Evolutionary conservation across 805 yeast species (phyloP).

Genomic region (Metschnikowia bowlesiae): DNA sequence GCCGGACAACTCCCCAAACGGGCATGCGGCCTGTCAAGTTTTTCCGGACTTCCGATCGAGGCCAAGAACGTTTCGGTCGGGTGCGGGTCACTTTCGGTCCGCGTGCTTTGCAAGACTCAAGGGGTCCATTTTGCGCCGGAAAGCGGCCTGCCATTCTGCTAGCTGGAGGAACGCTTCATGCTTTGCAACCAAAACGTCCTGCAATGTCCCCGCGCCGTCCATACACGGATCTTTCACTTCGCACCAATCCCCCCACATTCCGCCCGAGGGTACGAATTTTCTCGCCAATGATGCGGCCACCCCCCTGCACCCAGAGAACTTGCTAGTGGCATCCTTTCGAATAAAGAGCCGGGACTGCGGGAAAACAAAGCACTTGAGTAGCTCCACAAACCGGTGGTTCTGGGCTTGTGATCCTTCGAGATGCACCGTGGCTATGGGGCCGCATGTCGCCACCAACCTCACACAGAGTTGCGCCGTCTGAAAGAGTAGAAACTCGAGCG

Average conservation of each 20-base stretch:
- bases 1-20: not conserved
- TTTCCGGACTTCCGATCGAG: not conserved
- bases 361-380: conserved; percentile 9
- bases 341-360: not conserved
- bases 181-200: conserved; percentile 5
- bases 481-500: conserved; percentile 48
- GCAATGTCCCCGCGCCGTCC: not conserved
- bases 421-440: conserved; percentile 28
- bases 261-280: not conserved
- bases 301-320: conserved; percentile 10
- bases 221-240: not conserved
- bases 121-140: conserved; percentile 4
- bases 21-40: not conserved
- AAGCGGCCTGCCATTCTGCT: conserved; percentile 13
- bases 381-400: conserved; percentile 23
- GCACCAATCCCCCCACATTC: not conserved
- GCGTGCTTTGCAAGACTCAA: not conserved
- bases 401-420: conserved; percentile 53
- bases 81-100: not conserved
- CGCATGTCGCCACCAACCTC: conserved; percentile 20
- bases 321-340: not conserved
- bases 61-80: not conserved
- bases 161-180: conserved; percentile 6
- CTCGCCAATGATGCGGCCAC: conserved; percentile 1
- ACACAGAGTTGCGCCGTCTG: conserved; percentile 41